Evolutionary conservation across 2,329 filamentous ascomycete genomes (phyloP).

Genomic region (Leptographium wingfieldii): DNA sequence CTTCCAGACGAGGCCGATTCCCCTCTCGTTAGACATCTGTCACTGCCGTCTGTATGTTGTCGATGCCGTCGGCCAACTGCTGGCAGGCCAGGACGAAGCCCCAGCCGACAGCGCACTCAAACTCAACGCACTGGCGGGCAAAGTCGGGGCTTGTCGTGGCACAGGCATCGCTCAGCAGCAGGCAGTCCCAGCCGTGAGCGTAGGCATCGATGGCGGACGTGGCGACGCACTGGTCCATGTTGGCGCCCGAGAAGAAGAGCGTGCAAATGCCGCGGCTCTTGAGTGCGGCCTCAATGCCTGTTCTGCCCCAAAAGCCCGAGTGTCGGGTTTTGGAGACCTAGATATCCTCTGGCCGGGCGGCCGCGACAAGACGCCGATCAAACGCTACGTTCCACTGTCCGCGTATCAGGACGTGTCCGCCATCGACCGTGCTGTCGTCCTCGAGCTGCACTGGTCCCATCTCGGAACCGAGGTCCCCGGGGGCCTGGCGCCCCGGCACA

Average conservation of each 20-base stretch:
- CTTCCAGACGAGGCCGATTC: no score
- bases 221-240: background rate
- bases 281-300: background rate
- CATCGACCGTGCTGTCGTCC: background rate
- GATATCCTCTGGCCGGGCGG: background rate
- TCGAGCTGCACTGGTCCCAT: background rate
- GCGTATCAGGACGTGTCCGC: background rate
- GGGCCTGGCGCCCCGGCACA: background rate
- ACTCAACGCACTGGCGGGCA: no score
- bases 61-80: background rate
- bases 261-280: background rate
- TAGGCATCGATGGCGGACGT: background rate
- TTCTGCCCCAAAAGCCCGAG: background rate
- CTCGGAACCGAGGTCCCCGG: background rate
- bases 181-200: background rate
- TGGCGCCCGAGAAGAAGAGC: background rate
- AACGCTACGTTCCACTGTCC: background rate
- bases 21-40: no score
- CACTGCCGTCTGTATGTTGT: background rate
- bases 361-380: background rate
- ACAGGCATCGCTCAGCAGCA: background rate
- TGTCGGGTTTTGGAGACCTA: background rate
- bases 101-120: background rate
- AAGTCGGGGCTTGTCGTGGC: background rate
- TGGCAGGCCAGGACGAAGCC: background rate